phyloP scores from a whole-genome alignment of 2,329 filamentous ascomycete genomes.

The Tolypocladium tropicale region DNA sequence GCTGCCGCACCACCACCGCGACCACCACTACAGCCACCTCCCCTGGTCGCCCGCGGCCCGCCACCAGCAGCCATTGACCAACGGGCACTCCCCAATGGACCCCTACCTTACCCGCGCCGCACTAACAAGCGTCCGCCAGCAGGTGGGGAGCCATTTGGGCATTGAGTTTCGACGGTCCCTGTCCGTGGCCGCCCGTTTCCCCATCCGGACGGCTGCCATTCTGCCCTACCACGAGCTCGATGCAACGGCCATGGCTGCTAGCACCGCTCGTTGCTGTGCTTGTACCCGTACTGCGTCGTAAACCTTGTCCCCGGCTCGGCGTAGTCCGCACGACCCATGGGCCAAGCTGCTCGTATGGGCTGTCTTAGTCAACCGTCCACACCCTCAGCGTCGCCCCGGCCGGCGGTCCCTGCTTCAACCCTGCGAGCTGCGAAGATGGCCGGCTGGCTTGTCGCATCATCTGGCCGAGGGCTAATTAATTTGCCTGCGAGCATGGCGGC shows the following conservation, averaged over 20 bases:
- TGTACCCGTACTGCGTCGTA: neutral
- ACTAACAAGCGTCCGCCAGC: neutral
- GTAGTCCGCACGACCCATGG: neutral
- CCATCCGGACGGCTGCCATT: neutral
- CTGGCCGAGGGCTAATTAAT: neutral
- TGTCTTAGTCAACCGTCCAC: conserved; percentile 1
- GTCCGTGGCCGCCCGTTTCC: neutral
- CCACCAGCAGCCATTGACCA: neutral
- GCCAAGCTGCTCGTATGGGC: neutral
- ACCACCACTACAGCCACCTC: neutral
- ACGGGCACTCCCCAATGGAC: neutral
- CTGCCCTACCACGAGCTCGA: neutral
- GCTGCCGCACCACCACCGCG: neutral
- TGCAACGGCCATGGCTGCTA: neutral
- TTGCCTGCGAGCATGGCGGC: neutral
- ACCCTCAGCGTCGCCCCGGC: neutral
- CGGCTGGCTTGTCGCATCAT: neutral
- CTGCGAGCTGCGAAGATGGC: neutral
- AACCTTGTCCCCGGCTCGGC: neutral
- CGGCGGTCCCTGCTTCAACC: neutral
- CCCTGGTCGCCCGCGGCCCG: neutral
- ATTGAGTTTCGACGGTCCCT: neutral
- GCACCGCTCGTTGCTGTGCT: too few species aligned
- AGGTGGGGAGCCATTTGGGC: neutral
- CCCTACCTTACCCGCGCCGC: neutral